Evolutionary conservation across 768 basidiomycete genomes (phyloP), one percentile per base, ranked within the genome.

Genomic region (Coprinopsis strossmayeri): DNA sequence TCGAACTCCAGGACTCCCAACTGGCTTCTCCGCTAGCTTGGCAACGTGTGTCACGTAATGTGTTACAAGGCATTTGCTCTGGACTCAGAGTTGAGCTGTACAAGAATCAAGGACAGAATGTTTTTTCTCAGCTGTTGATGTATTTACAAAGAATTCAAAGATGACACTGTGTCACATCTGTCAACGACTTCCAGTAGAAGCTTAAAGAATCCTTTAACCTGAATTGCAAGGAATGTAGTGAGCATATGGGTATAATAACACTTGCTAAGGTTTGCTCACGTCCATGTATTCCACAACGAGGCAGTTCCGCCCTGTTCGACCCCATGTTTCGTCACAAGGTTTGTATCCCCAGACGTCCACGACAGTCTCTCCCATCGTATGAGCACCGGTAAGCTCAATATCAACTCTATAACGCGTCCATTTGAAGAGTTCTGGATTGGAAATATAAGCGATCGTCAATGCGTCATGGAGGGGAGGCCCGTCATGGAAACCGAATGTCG

Each of bases 401-500:
- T 94, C 91, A 0, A 93, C 90, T 38, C 85, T 73, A 60, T 82
- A 79, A n/a, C 91, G 71, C 42, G 61, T 75, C 27, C 67, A 66
- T 20, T 61, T 61, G 62, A 92, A 91, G 1, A 91, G 55, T 3
- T 79, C 72, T 0, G 89, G 88, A n/a, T 65, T 63, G 1, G 81
- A 76, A 28, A 91, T 70, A 52, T 87, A 93, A 9, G 81, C 85
- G 39, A 93, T 69, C 0, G 91, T 89, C 28, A 94, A 71, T 0
- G 89, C 81, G 57, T 94, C 92, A 53, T 95, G 92, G 2, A 93
- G 69, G 1, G 92, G 92, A 4, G 92, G 92, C 0, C 90, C 91
- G 27, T 86, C 73, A n/a, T 72, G 61, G 61, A 94, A 94, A n/a
- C 79, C 81, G 54, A 91, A 94, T 0, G 81, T 82, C 2, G 76